These are phyloP conservation scores for Alopecurus myosuroides DNA, from an alignment of 176 grass and related monocot species.

Conservation along the genomic window DNA sequence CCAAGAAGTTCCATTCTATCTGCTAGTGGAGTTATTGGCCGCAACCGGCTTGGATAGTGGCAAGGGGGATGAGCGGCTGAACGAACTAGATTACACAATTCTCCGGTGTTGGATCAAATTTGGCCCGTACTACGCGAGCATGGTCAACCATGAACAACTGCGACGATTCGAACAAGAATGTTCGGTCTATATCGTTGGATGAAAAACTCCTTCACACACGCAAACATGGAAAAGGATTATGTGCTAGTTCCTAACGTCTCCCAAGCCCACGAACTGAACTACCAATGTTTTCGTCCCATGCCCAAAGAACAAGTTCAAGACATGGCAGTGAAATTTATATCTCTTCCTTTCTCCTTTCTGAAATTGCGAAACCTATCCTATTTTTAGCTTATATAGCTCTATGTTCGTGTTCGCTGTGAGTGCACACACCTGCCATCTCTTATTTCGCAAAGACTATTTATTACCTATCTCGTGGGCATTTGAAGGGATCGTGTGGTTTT, in stretches of 20 bases:
- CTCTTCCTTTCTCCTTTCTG: background rate
- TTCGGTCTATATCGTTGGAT: too few relatives aligned
- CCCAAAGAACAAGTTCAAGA: background rate
- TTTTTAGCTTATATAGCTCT: background rate
- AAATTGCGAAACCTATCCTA: background rate
- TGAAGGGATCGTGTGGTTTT: background rate
- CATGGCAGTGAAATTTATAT: background rate
- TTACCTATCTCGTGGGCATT: background rate
- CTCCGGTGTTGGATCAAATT: too few relatives aligned
- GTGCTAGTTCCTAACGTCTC: background rate
- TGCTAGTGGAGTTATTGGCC: too few relatives aligned
- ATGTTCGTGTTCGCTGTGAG: background rate
- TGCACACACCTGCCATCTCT: background rate
- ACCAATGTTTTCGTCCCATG: background rate
- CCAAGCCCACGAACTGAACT: background rate
- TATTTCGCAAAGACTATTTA: background rate
- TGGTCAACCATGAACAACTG: too few relatives aligned
- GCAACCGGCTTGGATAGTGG: too few relatives aligned
- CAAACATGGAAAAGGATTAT: background rate
- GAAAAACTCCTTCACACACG: background rate
- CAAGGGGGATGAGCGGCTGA: too few relatives aligned
- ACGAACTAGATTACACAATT: too few relatives aligned
- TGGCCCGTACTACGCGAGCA: too few relatives aligned
- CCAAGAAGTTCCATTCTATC: too few relatives aligned
- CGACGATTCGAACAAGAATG: too few relatives aligned